Base-by-base conservation (phyloP, 495 filamentous ascomycete species). In the Hypoxylon trugodes region DNA sequence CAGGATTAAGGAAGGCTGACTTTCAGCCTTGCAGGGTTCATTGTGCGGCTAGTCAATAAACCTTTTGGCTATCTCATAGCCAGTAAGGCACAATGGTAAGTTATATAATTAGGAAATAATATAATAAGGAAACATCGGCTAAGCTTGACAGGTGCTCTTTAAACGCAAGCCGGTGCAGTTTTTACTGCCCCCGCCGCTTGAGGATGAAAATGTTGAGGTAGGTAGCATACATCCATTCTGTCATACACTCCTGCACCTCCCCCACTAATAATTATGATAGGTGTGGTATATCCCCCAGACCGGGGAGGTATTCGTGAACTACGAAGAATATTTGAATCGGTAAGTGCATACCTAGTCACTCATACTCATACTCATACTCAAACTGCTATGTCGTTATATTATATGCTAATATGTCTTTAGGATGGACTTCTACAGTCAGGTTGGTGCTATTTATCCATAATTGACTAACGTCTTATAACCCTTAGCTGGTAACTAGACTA, bases 121-220 rank as follows among this genome's bases (percentile, higher is more conserved):
- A 21, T 41, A 45, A 7, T 15, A 18, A 1, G 26, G 19, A 48
- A 19, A 52, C 15, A 13, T 18, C n/a, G 32, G 35, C 68, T 67
- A 25, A 67, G 4, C 24, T 48, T 28, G 40, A 26, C 63, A 98
- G 95, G 95, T 98, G 56, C 84, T 96, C 53, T 96, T 91, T 77
- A 97, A 97, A 79, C 87, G 94, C 65, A 98, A 98, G 76, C 93
- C 93, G 51, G 93, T 98, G 67, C 89, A 92, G 79, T 89, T 90
- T 72, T 77, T 94, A 51, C 81, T 87, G 48, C 80, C 80, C 53
- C 90, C 91, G 0, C 78, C 85, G 50, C 86, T 94, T 61, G 82
- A 91, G 50, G 87, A 93, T 84, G 89, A 95, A 47, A 86, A 88
- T 62, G 82, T 85, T 46, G 92, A 96, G 84, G 91, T 91, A 96